Evolutionary conservation across 2,329 filamentous ascomycete genomes (phyloP).

Genomic region (Myriosclerotinia curreyana): DNA sequence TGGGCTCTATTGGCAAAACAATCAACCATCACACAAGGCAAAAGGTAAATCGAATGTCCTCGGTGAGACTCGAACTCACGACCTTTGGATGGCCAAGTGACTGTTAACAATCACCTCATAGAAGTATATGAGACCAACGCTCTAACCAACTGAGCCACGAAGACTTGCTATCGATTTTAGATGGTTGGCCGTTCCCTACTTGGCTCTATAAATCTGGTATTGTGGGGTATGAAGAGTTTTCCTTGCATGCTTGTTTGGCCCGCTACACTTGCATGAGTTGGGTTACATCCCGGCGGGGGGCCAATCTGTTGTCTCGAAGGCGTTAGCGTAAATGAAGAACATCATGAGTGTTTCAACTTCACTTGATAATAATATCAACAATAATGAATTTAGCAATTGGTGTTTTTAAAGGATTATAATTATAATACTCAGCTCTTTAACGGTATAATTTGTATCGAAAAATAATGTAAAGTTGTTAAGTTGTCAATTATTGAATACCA

Average conservation of each 20-base stretch:
- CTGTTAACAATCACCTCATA: conserved; percentile 11
- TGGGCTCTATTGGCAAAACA: too few relatives aligned
- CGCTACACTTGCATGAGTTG: neutral
- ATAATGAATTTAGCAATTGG: neutral
- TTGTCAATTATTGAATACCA: neutral
- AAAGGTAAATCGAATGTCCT: conserved; percentile 37
- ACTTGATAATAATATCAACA: neutral
- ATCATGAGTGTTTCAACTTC: neutral
- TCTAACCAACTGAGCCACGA: conserved; percentile 46
- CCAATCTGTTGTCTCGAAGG: too few relatives aligned
- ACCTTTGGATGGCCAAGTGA: conserved; percentile 43
- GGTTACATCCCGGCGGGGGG: too few relatives aligned
- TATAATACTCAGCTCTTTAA: neutral
- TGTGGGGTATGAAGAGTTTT: neutral
- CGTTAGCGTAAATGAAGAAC: neutral
- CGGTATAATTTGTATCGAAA: too few relatives aligned
- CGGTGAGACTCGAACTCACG: conserved; percentile 51
- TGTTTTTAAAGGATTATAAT: accelerated
- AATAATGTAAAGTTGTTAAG: accelerated
- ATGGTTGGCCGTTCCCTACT: accelerated
- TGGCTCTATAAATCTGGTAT: accelerated
- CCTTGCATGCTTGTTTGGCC: neutral
- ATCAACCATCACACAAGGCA: too few relatives aligned
- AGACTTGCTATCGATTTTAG: conserved; percentile 31
- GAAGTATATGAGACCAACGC: conserved; percentile 43